Base-by-base conservation (phyloP, 1,284 basidiomycete genomes). In the Boletellus deceptivus region DNA sequence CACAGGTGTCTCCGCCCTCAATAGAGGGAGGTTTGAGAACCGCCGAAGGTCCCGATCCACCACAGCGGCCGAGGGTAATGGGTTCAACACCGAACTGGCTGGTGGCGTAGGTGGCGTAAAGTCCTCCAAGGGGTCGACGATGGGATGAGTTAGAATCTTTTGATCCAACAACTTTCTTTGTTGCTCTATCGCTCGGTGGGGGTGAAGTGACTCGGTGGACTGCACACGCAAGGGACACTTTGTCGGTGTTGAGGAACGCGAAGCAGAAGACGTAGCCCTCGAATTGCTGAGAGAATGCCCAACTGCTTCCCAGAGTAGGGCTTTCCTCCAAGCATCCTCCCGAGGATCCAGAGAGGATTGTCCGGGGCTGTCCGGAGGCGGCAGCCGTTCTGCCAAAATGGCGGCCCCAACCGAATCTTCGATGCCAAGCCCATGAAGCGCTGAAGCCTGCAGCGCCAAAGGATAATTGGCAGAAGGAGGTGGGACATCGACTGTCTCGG, bases 401-500 rank as follows among this genome's bases (percentile, higher is more conserved):
- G 81, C 87, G 18, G 88, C 88, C 48, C 85, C 84, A 4, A 89
- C 70, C 18, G 84, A 85, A 41, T 87, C 83, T 51, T 81, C 75
- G 31, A 89, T 82, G 37, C 83, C 83, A 58, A 90, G 70, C 18
- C 83, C 84, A 61, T 83, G 79, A 46, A 82, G 59, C 16, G 81
- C 80, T 49, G 87, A 86, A 29, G 88, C 78, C 61, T 90, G 87
- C 35, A 87, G 78, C 7, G 84, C 80, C 59, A 91, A 86, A 2
- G 84, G 83, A 61, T 84, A 88, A 42, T 73, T 75, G 27, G 80
- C 69, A 33, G 81, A 78, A 5, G 80, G 82, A 6, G 75, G 81
- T 1, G 87, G 87, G 22, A 89, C 62, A 61, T 91, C 87, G 36
- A 90, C 87, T 25, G 77, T 78, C 61, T 91, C 89, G 25, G 89